Percentiles rank a stretch among this genome's conserved stretches.
Evolutionary conservation across 768 basidiomycete species (phyloP).

Genomic region (Naganishia randhawae): DNA sequence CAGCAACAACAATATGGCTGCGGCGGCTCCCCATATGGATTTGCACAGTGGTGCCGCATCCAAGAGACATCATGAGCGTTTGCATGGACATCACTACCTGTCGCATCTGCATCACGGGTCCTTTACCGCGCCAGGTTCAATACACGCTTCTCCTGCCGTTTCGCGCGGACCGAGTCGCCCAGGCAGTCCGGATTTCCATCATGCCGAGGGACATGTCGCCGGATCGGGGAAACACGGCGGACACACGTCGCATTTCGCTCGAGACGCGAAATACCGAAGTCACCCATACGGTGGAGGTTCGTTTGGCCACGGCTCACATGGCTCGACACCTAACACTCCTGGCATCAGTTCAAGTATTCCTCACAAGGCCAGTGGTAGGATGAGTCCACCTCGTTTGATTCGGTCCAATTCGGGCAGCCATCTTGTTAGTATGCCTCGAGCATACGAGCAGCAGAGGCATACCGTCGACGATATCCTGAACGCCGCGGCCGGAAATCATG

Average conservation of each 20-base stretch:
- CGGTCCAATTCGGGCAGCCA: slow-evolving; percentile 44
- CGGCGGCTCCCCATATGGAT: slow-evolving; percentile 6
- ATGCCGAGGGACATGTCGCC: slow-evolving; percentile 42
- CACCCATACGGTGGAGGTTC: slow-evolving; percentile 29
- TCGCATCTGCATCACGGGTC: slow-evolving; percentile 31
- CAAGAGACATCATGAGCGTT: slow-evolving; percentile 18
- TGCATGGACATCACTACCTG: slow-evolving; percentile 34
- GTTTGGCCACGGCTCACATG: neutral
- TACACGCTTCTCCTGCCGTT: slow-evolving; percentile 38
- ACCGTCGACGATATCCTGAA: slow-evolving; percentile 52
- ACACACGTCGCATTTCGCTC: slow-evolving; percentile 41
- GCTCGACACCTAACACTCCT: slow-evolving; percentile 15
- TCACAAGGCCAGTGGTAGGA: slow-evolving; percentile 18
- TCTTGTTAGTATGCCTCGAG: slow-evolving; percentile 18
- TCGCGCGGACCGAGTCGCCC: slow-evolving; percentile 44
- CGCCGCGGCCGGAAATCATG: slow-evolving; percentile 41
- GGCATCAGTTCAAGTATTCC: slow-evolving; percentile 1
- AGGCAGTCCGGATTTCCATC: slow-evolving; percentile 38
- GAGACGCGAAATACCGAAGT: slow-evolving; percentile 42
- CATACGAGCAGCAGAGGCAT: slow-evolving; percentile 30
- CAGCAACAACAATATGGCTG: neutral
- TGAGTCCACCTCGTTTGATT: slow-evolving; percentile 26
- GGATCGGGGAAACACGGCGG: slow-evolving; percentile 48
- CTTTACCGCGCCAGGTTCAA: slow-evolving; percentile 46
- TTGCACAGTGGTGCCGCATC: neutral